These are phyloP conservation scores for Dactylonectria estremocensis DNA, from an alignment of 2,329 filamentous ascomycete species.

Conservation along the genomic window DNA sequence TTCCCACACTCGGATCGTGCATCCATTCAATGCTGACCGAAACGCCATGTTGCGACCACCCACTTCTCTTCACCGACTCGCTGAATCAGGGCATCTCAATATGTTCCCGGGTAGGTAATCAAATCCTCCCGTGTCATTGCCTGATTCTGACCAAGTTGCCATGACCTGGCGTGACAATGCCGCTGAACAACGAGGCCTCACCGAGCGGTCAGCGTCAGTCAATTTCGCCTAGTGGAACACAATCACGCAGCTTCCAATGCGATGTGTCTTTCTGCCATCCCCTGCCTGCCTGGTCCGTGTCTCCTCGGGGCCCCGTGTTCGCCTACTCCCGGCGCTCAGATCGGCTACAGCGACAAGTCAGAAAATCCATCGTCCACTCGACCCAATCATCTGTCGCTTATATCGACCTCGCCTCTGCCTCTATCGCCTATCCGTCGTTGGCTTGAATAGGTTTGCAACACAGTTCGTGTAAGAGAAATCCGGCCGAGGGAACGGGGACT, in stretches of 20 bases:
- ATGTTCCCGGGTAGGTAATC: conserved; percentile 30
- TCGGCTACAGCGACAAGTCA: conserved; percentile 43
- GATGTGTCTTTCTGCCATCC: conserved; percentile 22
- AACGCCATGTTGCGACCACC: conserved; percentile 17
- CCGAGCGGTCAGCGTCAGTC: conserved; percentile 37
- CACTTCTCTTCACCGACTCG: conserved; percentile 31
- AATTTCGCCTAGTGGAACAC: conserved; percentile 30
- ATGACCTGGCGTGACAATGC: conserved; percentile 31
- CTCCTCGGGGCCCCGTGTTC: conserved; percentile 32
- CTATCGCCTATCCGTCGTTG: conserved; percentile 45
- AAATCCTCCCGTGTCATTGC: conserved; percentile 38
- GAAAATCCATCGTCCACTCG: conserved; percentile 22
- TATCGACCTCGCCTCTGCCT: conserved; percentile 40
- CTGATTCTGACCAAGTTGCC: conserved; percentile 36
- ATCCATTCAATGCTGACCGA: conserved; percentile 23
- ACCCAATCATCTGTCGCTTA: conserved; percentile 44
- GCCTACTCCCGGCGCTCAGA: conserved; percentile 33
- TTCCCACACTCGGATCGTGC: conserved; percentile 7
- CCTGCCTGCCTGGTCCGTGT: conserved; percentile 13
- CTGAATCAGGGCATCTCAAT: conserved; percentile 25
- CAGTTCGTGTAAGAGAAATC: conserved; percentile 57
- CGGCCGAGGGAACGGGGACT: conserved; percentile 38
- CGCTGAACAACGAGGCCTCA: conserved; percentile 27
- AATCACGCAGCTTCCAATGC: conserved; percentile 35
- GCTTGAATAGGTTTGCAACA: conserved; percentile 52